These are phyloP conservation scores for Boletus reticuloceps DNA, from an alignment of 768 basidiomycete genomes.

Conservation along the genomic window DNA sequence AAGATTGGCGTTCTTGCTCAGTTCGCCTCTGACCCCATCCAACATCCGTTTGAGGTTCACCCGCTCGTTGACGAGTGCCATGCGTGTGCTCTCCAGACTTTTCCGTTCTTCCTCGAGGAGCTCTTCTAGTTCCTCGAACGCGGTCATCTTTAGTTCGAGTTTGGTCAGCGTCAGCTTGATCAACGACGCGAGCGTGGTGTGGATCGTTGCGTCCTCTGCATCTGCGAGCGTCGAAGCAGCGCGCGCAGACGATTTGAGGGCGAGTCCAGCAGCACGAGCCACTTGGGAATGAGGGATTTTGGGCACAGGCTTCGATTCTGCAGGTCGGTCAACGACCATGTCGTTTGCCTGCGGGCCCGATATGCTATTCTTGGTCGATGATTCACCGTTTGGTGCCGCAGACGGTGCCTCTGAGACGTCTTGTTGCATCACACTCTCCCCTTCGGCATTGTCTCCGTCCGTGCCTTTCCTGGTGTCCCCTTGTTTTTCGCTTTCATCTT, in stretches of 20 bases:
- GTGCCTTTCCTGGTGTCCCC: slow-evolving; percentile 32
- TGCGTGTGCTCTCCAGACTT: slow-evolving; percentile 76
- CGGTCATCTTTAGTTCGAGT: slow-evolving; percentile 90
- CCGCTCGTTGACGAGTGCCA: slow-evolving; percentile 79
- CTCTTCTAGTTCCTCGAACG: slow-evolving; percentile 93
- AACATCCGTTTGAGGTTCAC: slow-evolving; percentile 67
- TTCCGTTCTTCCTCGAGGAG: slow-evolving; percentile 88
- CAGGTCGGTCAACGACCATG: slow-evolving; percentile 48
- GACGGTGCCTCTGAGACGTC: slow-evolving; percentile 21
- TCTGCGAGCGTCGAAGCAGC: slow-evolving; percentile 79
- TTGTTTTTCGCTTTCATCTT: slow-evolving; percentile 25
- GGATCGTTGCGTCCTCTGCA: slow-evolving; percentile 81
- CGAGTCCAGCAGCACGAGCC: slow-evolving; percentile 79
- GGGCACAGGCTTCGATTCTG: slow-evolving; percentile 22
- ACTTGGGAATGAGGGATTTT: slow-evolving; percentile 71
- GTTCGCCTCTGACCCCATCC: slow-evolving; percentile 63
- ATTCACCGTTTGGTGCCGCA: slow-evolving; percentile 9
- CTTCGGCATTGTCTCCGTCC: slow-evolving; percentile 39
- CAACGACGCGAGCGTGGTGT: slow-evolving; percentile 72
- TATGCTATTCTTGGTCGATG: slow-evolving; percentile 13
- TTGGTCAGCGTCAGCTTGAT: slow-evolving; percentile 85
- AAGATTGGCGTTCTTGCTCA: slow-evolving; percentile 52
- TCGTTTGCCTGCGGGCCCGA: slow-evolving; percentile 29
- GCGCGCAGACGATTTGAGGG: slow-evolving; percentile 85
- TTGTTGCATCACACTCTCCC: slow-evolving; percentile 38